Percentiles rank a stretch among this genome's conserved stretches.
These are phyloP conservation scores for Populus hybrid DNA, from an alignment of 441 rosid species.

Conservation along the genomic window DNA sequence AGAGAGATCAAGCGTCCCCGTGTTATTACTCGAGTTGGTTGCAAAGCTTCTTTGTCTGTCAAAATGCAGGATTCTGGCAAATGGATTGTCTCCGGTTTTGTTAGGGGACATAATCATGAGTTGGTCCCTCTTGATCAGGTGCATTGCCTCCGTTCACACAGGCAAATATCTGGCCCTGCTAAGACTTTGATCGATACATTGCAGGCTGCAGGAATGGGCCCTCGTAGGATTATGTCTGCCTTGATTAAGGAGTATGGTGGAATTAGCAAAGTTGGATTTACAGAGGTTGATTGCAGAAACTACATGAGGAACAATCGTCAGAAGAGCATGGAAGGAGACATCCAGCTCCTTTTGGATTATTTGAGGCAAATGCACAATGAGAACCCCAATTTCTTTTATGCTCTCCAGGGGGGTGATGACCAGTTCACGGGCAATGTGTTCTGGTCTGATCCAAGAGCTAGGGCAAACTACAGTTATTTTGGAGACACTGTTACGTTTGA, in stretches of 20 bases:
- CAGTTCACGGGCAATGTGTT: constrained; percentile 66
- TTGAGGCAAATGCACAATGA: constrained; percentile 73
- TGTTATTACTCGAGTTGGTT: constrained; percentile 78
- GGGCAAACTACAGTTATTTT: constrained; percentile 58
- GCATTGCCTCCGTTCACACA: constrained; percentile 79
- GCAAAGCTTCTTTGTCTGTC: constrained; percentile 85
- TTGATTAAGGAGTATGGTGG: constrained; percentile 93
- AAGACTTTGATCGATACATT: constrained; percentile 75
- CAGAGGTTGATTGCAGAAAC: constrained; percentile 91
- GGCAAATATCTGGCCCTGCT: constrained; percentile 87
- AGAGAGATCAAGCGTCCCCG: constrained; percentile 97
- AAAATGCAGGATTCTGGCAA: constrained; percentile 81
- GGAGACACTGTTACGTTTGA: constrained; percentile 90
- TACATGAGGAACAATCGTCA: constrained; percentile 86
- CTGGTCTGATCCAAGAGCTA: constrained; percentile 93
- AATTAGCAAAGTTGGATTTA: constrained; percentile 88
- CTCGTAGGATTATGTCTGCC: constrained; percentile 84
- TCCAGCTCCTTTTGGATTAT: constrained; percentile 82
- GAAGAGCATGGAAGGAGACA: constrained; percentile 79
- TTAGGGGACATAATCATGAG: constrained; percentile 77
- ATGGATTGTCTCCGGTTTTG: constrained; percentile 84
- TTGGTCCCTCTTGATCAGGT: constrained; percentile 82
- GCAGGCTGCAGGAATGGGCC: constrained; percentile 84
- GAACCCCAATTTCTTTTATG: constrained; percentile 70
- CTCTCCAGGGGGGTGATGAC: constrained; percentile 74